Conservation (phyloP, 2,329 filamentous ascomycete species). For the Colletotrichum shisoi region DNA sequence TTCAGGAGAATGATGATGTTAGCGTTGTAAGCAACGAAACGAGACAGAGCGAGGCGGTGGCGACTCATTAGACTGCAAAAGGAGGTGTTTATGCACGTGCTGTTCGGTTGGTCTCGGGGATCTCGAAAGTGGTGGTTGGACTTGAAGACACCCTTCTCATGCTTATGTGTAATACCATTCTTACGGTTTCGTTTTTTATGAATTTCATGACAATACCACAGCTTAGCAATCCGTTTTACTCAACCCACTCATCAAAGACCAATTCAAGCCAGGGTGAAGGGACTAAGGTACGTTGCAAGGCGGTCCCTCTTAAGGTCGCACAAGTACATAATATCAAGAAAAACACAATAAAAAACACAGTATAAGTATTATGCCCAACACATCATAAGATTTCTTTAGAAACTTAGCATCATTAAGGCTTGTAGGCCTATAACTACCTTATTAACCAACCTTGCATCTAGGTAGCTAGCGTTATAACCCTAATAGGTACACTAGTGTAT, state of each 20-base stretch:
- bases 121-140: background rate
- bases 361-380: no score
- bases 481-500: no score
- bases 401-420: no score
- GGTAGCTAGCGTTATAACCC: no score
- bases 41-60: slow-evolving; percentile 24
- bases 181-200: slow-evolving; percentile 30
- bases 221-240: background rate
- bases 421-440: no score
- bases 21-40: slow-evolving; percentile 16
- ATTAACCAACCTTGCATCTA: no score
- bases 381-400: no score
- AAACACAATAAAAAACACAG: no score
- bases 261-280: no score
- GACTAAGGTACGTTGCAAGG: no score
- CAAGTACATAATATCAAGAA: no score
- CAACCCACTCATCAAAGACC: background rate
- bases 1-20: background rate
- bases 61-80: background rate
- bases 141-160: background rate
- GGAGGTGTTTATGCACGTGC: background rate
- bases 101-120: slow-evolving; percentile 2
- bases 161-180: slow-evolving; percentile 22
- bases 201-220: slow-evolving; percentile 14
- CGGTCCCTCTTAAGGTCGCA: no score